These are phyloP conservation scores for Debaryomycetaceae sp. DNA, from an alignment of 1,139 yeast species.

Conservation along the genomic window DNA sequence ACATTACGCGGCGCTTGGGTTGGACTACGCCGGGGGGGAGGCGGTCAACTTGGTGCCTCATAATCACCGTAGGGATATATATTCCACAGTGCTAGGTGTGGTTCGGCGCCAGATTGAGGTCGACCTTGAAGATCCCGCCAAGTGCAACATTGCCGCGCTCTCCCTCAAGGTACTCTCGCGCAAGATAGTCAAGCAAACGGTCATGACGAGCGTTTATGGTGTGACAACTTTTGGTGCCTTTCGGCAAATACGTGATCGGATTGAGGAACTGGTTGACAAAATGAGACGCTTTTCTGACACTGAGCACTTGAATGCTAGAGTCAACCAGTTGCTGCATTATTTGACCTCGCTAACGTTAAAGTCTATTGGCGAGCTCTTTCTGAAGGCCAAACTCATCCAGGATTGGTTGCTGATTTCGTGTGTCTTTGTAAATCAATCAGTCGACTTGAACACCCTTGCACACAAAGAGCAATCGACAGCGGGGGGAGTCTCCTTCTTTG, in stretches of 20 bases:
- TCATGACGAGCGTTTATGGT: slow-evolving; percentile 48
- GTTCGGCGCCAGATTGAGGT: slow-evolving; percentile 19
- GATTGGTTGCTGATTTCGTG: slow-evolving; percentile 34
- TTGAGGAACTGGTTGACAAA: slow-evolving; percentile 19
- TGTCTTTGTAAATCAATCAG: slow-evolving; percentile 25
- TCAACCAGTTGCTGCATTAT: slow-evolving; percentile 16
- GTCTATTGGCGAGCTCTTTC: slow-evolving; percentile 32
- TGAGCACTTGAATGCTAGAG: slow-evolving; percentile 1
- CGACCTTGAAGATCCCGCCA: slow-evolving; percentile 11
- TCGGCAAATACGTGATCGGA: slow-evolving; percentile 25
- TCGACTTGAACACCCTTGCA: slow-evolving; percentile 17
- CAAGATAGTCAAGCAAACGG: slow-evolving; percentile 39
- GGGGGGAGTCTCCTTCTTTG: slow-evolving; percentile 14
- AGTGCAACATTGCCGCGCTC: slow-evolving; percentile 12
- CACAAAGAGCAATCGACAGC: slow-evolving; percentile 5
- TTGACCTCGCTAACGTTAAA: slow-evolving; percentile 25
- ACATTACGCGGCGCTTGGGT: slow-evolving; percentile 43
- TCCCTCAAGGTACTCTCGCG: slow-evolving; percentile 22
- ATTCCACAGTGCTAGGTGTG: slow-evolving; percentile 27
- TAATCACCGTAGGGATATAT: slow-evolving; percentile 28
- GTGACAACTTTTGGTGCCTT: slow-evolving; percentile 38
- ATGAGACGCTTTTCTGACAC: neutral
- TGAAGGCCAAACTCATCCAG: slow-evolving; percentile 32
- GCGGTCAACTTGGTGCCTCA: slow-evolving; percentile 35
- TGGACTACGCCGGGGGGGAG: slow-evolving; percentile 31